phyloP scores from a whole-genome alignment of 2,329 filamentous ascomycete species.

The Diplodia sapinea region DNA sequence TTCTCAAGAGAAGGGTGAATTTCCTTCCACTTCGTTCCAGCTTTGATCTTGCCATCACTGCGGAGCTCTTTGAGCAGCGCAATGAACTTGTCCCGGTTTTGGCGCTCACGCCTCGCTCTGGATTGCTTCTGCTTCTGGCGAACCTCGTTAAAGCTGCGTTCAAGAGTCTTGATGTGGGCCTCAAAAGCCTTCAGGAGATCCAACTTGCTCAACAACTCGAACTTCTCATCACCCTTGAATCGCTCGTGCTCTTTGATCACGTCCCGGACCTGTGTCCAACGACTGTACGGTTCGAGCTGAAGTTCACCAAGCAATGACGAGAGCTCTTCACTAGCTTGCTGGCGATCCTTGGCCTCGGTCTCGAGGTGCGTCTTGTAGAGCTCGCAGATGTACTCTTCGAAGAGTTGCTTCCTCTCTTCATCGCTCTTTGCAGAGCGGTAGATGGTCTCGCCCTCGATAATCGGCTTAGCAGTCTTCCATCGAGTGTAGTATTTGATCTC shows the following conservation, averaged over 20 bases:
- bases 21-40: slow-evolving; percentile 87
- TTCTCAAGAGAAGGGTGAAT: slow-evolving; percentile 75
- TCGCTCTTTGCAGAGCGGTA: slow-evolving; percentile 92
- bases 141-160: slow-evolving; percentile 88
- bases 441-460: slow-evolving; percentile 93
- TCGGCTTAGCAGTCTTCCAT: slow-evolving; percentile 94
- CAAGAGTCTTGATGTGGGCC: slow-evolving; percentile 90
- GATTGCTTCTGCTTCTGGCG: slow-evolving; percentile 85
- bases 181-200: slow-evolving; percentile 94
- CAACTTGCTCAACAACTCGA: slow-evolving; percentile 81
- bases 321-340: slow-evolving; percentile 83
- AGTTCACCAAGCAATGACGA: slow-evolving; percentile 77
- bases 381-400: slow-evolving; percentile 88
- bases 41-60: slow-evolving; percentile 80
- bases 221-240: slow-evolving; percentile 82
- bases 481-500: slow-evolving; percentile 97
- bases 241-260: slow-evolving; percentile 78
- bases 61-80: slow-evolving; percentile 76
- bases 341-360: slow-evolving; percentile 72
- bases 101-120: slow-evolving; percentile 81
- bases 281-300: slow-evolving; percentile 88
- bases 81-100: slow-evolving; percentile 81
- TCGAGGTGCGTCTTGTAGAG: slow-evolving; percentile 83
- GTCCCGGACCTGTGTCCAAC: slow-evolving; percentile 88
- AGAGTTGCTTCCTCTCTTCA: slow-evolving; percentile 83